These are phyloP conservation scores for Penicillium nucicola DNA, from an alignment of 495 filamentous ascomycete species.

Conservation along the genomic window DNA sequence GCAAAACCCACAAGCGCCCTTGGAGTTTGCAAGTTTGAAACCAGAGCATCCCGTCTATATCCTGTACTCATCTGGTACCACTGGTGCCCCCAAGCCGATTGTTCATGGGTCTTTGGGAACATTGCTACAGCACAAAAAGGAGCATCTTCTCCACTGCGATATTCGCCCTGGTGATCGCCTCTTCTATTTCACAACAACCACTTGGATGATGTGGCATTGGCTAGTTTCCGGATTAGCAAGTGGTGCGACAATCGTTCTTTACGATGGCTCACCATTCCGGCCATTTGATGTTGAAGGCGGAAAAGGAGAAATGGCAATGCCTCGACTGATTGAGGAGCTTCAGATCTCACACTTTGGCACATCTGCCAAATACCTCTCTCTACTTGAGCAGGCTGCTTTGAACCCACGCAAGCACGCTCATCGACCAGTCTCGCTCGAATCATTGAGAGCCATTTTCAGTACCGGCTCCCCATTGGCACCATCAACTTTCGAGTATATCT, in stretches of 20 bases:
- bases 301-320: constrained; percentile 65
- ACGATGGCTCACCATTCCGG: constrained; percentile 86
- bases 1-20: constrained; percentile 38
- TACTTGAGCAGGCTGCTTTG: constrained; percentile 78
- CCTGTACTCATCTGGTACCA: constrained; percentile 83
- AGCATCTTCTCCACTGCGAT: constrained; percentile 79
- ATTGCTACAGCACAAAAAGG: constrained; percentile 91
- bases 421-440: constrained; percentile 50
- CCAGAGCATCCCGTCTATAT: constrained; percentile 88
- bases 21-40: constrained; percentile 69
- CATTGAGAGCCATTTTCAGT: constrained; percentile 76
- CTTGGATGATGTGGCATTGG: constrained; percentile 99
- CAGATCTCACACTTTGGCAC: constrained; percentile 89
- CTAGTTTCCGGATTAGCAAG: constrained; percentile 76
- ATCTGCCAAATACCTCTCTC: constrained; percentile 85
- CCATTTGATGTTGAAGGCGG: constrained; percentile 50
- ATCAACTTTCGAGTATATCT: constrained; percentile 88
- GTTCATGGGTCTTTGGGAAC: constrained; percentile 87
- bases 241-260: constrained; percentile 78
- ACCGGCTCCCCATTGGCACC: constrained; percentile 90
- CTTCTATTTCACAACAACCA: constrained; percentile 87
- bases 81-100: constrained; percentile 88
- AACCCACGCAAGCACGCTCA: constrained; percentile 55
- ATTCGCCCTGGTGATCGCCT: constrained; percentile 62
- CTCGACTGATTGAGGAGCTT: constrained; percentile 64